Evolutionary conservation across 805 yeast genomes (phyloP).

Genomic region (Kazachstania bromeliacearum): DNA sequence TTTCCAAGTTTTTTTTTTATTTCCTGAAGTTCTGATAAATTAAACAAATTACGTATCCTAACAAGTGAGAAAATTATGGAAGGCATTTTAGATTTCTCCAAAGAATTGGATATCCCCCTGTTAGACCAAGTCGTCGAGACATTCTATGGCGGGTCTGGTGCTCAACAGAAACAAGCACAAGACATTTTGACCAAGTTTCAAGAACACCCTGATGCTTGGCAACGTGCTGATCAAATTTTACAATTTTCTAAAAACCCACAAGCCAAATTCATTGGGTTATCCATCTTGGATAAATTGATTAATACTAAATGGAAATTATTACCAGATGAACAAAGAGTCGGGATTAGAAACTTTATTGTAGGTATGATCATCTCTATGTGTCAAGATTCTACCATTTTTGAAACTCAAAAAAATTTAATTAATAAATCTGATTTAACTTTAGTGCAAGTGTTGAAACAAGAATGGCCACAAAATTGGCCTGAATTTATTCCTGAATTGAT

Average conservation of each 20-base stretch:
- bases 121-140: conserved; percentile 80
- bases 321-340: conserved; percentile 80
- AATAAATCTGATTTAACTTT: conserved; percentile 89
- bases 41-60: no score
- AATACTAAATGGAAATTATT: conserved; percentile 89
- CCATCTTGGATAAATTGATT: conserved; percentile 82
- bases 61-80: conserved; percentile 78
- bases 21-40: no score
- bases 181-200: conserved; percentile 69
- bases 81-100: conserved; percentile 73
- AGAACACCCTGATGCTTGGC: conserved; percentile 94
- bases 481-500: conserved; percentile 91
- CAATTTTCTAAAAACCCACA: conserved; percentile 73
- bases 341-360: conserved; percentile 88
- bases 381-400: conserved; percentile 67
- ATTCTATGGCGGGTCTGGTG: conserved; percentile 71
- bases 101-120: conserved; percentile 68
- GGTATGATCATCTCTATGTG: conserved; percentile 89
- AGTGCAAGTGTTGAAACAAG: conserved; percentile 91
- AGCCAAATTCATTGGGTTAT: conserved; percentile 83
- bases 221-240: conserved; percentile 79
- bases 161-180: conserved; percentile 60
- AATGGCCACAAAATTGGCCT: conserved; percentile 99
- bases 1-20: no score
- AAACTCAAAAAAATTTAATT: conserved; percentile 68